Evolutionary conservation across 2,329 filamentous ascomycete genomes (phyloP).

Genomic region (Pseudocercospora cruenta): DNA sequence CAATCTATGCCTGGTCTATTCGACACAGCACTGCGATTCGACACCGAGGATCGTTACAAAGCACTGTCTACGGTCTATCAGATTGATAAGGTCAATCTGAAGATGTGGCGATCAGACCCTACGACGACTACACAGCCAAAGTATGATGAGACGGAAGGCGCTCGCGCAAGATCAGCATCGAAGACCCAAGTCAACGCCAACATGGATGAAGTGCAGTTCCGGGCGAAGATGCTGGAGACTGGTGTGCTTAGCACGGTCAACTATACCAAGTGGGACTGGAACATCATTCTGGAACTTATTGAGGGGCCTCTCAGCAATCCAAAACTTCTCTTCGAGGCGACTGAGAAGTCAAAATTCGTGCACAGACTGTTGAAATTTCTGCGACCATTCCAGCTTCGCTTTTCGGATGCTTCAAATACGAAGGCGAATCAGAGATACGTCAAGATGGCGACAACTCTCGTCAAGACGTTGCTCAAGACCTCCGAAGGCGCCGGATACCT

Average conservation of each 20-base stretch:
- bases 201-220: conserved; percentile 66
- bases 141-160: conserved; percentile 36
- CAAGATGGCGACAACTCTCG: conserved; percentile 81
- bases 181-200: conserved; percentile 62
- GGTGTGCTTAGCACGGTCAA: conserved; percentile 87
- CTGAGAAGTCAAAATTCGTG: conserved; percentile 93
- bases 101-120: conserved; percentile 73
- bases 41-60: conserved; percentile 72
- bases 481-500: conserved; percentile 83
- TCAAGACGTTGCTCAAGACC: conserved; percentile 84
- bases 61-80: conserved; percentile 94
- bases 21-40: conserved; percentile 72
- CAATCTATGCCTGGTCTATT: conserved; percentile 89
- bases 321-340: conserved; percentile 89
- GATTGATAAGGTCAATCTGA: conserved; percentile 95
- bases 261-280: conserved; percentile 97
- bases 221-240: conserved; percentile 71
- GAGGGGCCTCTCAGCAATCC: conserved; percentile 90
- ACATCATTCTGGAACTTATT: conserved; percentile 84
- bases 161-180: conserved; percentile 49
- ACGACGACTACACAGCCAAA: conserved; percentile 26
- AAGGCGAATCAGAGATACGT: conserved; percentile 94
- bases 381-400: conserved; percentile 93
- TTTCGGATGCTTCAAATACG: conserved; percentile 86
- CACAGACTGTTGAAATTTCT: conserved; percentile 95